Evolutionary conservation across 768 basidiomycete species (phyloP).

Genomic region (Lyophyllum semitale): DNA sequence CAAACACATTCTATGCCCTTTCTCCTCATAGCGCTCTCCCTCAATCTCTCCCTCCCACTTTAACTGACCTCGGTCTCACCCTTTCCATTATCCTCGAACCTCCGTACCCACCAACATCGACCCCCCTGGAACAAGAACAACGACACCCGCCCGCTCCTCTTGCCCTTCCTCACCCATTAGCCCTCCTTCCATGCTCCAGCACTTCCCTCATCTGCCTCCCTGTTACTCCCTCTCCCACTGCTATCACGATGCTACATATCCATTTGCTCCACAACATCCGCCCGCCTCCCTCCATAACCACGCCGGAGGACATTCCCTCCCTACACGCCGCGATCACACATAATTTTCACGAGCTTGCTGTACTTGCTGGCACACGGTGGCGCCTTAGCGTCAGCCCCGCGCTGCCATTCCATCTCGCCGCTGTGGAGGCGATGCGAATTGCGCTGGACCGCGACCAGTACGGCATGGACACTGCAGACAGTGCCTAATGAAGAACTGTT

Average conservation of each 20-base stretch:
- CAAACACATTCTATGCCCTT: conserved; percentile 53
- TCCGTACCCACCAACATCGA: conserved; percentile 19
- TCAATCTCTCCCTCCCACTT: conserved; percentile 34
- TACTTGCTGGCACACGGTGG: conserved; percentile 56
- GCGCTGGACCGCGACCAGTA: conserved; percentile 37
- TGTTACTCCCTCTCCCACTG: conserved; percentile 38
- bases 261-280: conserved; percentile 54
- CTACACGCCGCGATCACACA: conserved; percentile 58
- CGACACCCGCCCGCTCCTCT: background rate
- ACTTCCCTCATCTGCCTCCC: conserved; percentile 63
- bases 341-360: conserved; percentile 70
- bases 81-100: conserved; percentile 36
- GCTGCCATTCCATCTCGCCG: conserved; percentile 76
- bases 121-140: conserved; percentile 7
- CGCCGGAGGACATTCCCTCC: conserved; percentile 24
- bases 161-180: conserved; percentile 31
- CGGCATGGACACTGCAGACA: conserved; percentile 9
- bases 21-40: conserved; percentile 44
- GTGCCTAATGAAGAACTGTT: background rate
- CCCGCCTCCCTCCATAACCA: conserved; percentile 31
- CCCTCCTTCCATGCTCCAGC: conserved; percentile 57
- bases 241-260: conserved; percentile 57
- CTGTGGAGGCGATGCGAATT: conserved; percentile 62
- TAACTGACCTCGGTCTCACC: conserved; percentile 35
- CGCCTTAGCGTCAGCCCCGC: conserved; percentile 49